phyloP scores from a whole-genome alignment of 2,329 filamentous ascomycete genomes.

The Clonostachys byssicola region DNA sequence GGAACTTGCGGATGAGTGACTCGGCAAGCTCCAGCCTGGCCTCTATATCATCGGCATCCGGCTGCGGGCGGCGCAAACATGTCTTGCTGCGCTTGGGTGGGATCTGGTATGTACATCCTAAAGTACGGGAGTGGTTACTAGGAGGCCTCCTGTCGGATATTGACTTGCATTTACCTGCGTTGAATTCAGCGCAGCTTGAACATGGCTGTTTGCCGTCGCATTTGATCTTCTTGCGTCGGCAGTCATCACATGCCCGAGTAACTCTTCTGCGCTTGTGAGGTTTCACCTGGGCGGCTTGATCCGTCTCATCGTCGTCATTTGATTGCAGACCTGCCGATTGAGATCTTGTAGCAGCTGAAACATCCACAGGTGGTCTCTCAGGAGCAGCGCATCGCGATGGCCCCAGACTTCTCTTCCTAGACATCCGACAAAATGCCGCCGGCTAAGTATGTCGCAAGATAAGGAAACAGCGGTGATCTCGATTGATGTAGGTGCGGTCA shows the following conservation, averaged over 20 bases:
- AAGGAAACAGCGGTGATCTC: too few species aligned
- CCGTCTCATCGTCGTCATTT: too few species aligned
- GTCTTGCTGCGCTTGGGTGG: slow-evolving; percentile 72
- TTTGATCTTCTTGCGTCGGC: slow-evolving; percentile 82
- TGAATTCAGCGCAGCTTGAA: slow-evolving; percentile 96
- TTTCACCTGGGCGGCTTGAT: too few species aligned
- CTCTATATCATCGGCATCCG: slow-evolving; percentile 88
- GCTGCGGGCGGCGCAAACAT: slow-evolving; percentile 69
- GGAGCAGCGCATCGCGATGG: too few species aligned
- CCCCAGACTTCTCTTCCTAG: too few species aligned
- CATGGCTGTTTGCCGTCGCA: slow-evolving; percentile 84
- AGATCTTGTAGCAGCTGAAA: too few species aligned
- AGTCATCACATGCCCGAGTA: slow-evolving; percentile 78
- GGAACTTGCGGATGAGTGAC: slow-evolving; percentile 69
- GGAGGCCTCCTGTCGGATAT: not conserved
- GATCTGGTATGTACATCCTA: slow-evolving; percentile 94
- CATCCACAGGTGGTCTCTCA: too few species aligned
- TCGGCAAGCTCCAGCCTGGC: slow-evolving; percentile 79
- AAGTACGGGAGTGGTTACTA: not conserved
- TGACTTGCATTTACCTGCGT: slow-evolving; percentile 67
- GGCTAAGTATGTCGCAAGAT: too few species aligned
- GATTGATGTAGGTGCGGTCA: too few species aligned
- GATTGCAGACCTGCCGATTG: too few species aligned
- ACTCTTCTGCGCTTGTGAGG: slow-evolving; percentile 71
- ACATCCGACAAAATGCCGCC: too few species aligned